Conservation (phyloP, 208 protist species). For the Kentomonas sorsogonicus region DNA sequence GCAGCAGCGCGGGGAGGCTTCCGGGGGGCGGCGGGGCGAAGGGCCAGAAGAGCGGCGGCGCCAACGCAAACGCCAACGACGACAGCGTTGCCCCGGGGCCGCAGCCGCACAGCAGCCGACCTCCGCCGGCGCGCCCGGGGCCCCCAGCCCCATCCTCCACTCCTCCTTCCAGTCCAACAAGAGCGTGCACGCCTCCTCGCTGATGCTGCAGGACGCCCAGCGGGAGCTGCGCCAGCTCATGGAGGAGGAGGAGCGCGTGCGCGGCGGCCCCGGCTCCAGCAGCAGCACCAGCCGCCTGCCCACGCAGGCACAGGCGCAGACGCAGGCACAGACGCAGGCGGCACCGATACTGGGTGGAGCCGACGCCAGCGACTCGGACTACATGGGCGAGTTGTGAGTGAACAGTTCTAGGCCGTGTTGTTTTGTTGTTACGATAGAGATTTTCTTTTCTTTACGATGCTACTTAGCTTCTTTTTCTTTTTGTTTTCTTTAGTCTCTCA, state of each 20-base stretch:
- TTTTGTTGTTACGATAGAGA: neutral
- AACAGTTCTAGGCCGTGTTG: neutral
- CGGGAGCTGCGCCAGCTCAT: conserved; percentile 49
- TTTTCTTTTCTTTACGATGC: neutral
- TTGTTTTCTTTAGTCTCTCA: neutral
- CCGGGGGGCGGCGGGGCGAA: too few relatives aligned
- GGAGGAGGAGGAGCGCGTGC: conserved; percentile 35
- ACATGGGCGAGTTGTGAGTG: neutral
- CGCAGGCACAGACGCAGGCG: too few relatives aligned
- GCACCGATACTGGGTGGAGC: too few relatives aligned
- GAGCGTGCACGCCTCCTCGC: conserved; percentile 33
- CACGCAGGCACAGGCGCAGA: neutral
- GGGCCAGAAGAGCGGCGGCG: conserved; percentile 2
- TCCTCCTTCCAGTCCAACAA: conserved; percentile 18
- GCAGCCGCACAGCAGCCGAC: neutral
- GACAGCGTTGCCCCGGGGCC: neutral
- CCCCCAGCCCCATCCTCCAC: conserved; percentile 10
- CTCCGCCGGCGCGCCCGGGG: too few relatives aligned
- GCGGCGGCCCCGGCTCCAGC: neutral
- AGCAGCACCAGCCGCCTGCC: neutral
- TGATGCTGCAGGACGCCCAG: conserved; percentile 66
- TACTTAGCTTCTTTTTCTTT: neutral
- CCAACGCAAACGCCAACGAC: neutral
- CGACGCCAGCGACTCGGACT: neutral
- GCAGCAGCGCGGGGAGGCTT: conserved; percentile 13